Conservation (phyloP, 1,284 basidiomycete species). For the Flammula alnicola region DNA sequence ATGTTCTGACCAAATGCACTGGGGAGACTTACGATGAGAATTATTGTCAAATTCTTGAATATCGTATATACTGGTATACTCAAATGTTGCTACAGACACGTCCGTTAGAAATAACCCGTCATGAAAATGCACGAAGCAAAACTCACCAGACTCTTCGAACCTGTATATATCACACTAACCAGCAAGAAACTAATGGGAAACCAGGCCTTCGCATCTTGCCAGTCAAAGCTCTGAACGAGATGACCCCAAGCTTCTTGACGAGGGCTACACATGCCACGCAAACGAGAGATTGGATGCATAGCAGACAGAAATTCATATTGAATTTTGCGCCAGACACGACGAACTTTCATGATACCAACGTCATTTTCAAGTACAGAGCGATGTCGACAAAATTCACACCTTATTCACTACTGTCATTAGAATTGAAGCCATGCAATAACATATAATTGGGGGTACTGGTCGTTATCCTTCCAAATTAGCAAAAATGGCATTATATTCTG, state of each 20-base stretch:
- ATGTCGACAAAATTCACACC: constrained; percentile 53
- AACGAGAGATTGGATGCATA: constrained; percentile 90
- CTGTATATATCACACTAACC: constrained; percentile 96
- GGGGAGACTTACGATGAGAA: constrained; percentile 79
- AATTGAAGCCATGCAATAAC: constrained; percentile 94
- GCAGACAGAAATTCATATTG: constrained; percentile 95
- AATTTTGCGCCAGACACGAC: constrained; percentile 94
- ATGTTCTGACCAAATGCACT: not conserved
- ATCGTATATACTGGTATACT: constrained; percentile 96
- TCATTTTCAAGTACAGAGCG: not conserved
- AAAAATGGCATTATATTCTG: not conserved
- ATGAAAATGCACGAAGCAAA: not conserved
- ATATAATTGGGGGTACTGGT: constrained; percentile 77
- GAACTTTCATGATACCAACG: constrained; percentile 59
- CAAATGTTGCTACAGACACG: constrained; percentile 77
- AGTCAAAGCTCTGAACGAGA: constrained; percentile 90
- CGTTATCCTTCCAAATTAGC: not conserved
- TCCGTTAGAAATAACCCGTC: not conserved
- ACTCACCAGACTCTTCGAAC: constrained; percentile 93
- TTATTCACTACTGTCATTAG: constrained; percentile 99
- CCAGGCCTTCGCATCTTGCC: constrained; percentile 89
- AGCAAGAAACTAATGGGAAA: constrained; percentile 93
- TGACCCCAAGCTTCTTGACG: constrained; percentile 83
- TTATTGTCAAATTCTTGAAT: constrained; percentile 99
- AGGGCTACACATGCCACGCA: constrained; percentile 79